Conservation (phyloP, 257 asterid species). For the Catharanthus roseus region DNA sequence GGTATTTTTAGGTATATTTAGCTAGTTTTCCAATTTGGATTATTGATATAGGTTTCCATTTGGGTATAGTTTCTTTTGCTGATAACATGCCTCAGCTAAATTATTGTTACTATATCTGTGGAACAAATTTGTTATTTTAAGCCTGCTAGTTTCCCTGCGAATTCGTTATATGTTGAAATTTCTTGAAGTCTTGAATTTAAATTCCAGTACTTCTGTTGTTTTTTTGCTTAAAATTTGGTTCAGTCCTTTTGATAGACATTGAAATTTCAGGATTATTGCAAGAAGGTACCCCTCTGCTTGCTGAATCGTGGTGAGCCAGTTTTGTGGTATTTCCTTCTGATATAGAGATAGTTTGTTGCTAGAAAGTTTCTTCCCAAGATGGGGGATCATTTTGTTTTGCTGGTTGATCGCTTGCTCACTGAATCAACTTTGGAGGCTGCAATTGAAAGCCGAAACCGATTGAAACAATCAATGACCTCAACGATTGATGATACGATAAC, state of each 20-base stretch:
- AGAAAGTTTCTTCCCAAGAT: slow-evolving; percentile 21
- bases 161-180: neutral
- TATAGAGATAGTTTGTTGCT: slow-evolving; percentile 6
- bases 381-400: slow-evolving; percentile 97
- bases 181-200: neutral
- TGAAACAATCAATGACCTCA: slow-evolving; percentile 31
- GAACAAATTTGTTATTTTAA: neutral
- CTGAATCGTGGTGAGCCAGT: neutral
- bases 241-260: neutral
- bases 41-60: slow-evolving; percentile 4
- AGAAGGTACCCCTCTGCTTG: slow-evolving; percentile 1
- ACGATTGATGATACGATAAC: slow-evolving; percentile 24
- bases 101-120: neutral
- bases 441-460: slow-evolving; percentile 49
- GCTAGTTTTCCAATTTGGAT: neutral
- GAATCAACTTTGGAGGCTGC: slow-evolving; percentile 96
- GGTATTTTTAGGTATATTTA: neutral
- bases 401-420: slow-evolving; percentile 91
- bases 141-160: neutral
- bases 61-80: neutral
- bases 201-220: neutral
- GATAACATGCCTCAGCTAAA: neutral
- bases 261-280: neutral
- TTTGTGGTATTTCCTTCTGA: neutral
- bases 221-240: slow-evolving; percentile 1